phyloP scores from a whole-genome alignment of 1,284 basidiomycete species.

The Abortiporus biennis region DNA sequence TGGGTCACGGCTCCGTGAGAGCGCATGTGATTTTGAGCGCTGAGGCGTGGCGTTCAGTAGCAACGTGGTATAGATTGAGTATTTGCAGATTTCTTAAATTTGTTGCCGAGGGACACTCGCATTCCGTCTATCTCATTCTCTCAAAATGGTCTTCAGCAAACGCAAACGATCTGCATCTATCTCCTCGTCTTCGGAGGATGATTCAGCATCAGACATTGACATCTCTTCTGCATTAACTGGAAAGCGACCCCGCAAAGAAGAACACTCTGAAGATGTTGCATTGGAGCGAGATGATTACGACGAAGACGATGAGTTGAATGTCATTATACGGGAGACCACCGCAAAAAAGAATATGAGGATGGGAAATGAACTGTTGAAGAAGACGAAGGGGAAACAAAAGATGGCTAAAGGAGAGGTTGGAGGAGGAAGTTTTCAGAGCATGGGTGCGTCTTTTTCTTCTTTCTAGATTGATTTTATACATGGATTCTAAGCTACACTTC shows the following conservation, averaged over 20 bases:
- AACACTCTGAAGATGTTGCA: not conserved
- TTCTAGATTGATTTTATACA: conserved; percentile 1
- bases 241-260: conserved; percentile 5
- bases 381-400: conserved; percentile 61
- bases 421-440: conserved; percentile 83
- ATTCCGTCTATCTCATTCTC: no score
- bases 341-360: conserved; percentile 60
- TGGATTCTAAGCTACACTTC: not conserved
- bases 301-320: conserved; percentile 50
- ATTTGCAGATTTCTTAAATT: no score
- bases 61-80: no score
- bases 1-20: no score
- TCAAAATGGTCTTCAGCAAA: conserved; percentile 8
- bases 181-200: conserved; percentile 1
- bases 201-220: conserved; percentile 10
- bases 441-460: conserved; percentile 50
- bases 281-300: conserved; percentile 8
- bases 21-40: no score
- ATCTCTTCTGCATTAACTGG: conserved; percentile 14
- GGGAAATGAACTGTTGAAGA: conserved; percentile 67
- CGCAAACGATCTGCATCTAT: conserved; percentile 7
- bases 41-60: no score
- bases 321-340: conserved; percentile 61
- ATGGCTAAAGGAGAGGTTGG: conserved; percentile 68
- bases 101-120: no score